A percentile compares a stretch with the other conserved stretches of the same genome.
These are phyloP conservation scores for Mallotus japonicus DNA, from an alignment of 441 rosid species.

Conservation along the genomic window DNA sequence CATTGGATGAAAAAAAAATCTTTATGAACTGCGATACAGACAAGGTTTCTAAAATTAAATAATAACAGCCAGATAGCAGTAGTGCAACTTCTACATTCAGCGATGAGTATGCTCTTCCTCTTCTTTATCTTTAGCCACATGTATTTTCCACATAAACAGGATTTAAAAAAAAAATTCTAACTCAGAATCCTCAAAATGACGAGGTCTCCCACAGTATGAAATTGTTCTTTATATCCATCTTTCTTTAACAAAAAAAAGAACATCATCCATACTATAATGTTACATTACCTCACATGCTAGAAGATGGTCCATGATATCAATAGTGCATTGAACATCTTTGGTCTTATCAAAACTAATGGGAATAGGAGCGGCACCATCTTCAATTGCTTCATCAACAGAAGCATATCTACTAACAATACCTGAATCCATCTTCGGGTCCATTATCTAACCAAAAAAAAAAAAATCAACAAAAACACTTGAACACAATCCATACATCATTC, in stretches of 20 bases:
- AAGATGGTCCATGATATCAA: conserved; percentile 96
- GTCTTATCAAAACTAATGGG: conserved; percentile 74
- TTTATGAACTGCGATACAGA: no score
- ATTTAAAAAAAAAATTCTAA: not conserved
- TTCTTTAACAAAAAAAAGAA: not conserved
- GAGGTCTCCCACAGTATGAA: not conserved
- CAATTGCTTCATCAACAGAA: conserved; percentile 93
- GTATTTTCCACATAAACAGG: not conserved
- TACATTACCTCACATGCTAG: conserved; percentile 82
- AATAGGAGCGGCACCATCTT: conserved; percentile 80
- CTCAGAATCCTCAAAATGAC: no score
- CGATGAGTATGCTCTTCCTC: not conserved
- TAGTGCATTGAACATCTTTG: conserved; percentile 59
- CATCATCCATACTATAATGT: no score
- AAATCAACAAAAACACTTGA: conserved; percentile 20
- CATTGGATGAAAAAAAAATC: not conserved
- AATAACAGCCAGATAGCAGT: not conserved
- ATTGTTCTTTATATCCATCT: not conserved
- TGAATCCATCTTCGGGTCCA: conserved; percentile 99
- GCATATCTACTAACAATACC: conserved; percentile 76
- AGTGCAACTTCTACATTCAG: not conserved
- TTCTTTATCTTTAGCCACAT: not conserved
- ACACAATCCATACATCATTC: not conserved
- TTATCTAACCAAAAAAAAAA: conserved; percentile 48
- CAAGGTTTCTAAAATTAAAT: not conserved